phyloP scores from a whole-genome alignment of 108 stramenopile genomes.

The Skeletonema grethae region DNA sequence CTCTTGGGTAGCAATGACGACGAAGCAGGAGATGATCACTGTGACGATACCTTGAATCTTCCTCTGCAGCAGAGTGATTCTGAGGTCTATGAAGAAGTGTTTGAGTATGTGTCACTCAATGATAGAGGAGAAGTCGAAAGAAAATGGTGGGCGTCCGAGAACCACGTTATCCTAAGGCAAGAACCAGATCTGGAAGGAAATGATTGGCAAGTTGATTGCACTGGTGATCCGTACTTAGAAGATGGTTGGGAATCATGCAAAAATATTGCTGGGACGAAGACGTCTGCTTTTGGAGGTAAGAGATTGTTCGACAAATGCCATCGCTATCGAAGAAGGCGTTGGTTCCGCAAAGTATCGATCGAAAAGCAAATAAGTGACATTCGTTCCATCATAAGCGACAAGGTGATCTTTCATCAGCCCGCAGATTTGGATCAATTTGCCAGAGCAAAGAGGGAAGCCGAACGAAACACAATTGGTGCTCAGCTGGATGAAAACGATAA shows the following conservation, averaged over 20 bases:
- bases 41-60: slow-evolving; percentile 47
- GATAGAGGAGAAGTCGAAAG: slow-evolving; percentile 48
- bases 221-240: slow-evolving; percentile 44
- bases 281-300: slow-evolving; percentile 45
- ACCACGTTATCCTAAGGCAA: slow-evolving; percentile 41
- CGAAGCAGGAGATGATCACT: slow-evolving; percentile 21
- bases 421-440: slow-evolving; percentile 36
- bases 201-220: slow-evolving; percentile 48
- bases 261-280: slow-evolving; percentile 37
- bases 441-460: slow-evolving; percentile 33
- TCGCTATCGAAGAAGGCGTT: slow-evolving; percentile 62
- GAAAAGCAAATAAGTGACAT: not conserved
- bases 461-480: slow-evolving; percentile 19
- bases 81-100: slow-evolving; percentile 57
- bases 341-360: slow-evolving; percentile 49
- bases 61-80: slow-evolving; percentile 47
- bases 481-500: slow-evolving; percentile 9
- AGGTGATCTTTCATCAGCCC: slow-evolving; percentile 64
- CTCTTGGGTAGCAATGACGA: slow-evolving; percentile 20
- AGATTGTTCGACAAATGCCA: slow-evolving; percentile 57
- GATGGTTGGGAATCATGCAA: slow-evolving; percentile 74
- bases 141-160: slow-evolving; percentile 72
- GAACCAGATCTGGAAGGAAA: slow-evolving; percentile 28
- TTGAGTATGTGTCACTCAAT: slow-evolving; percentile 66
- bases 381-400: slow-evolving; percentile 19